Base-by-base conservation (phyloP, 306 rosid species). In the barrel medic (Medicago truncatula) region DNA sequence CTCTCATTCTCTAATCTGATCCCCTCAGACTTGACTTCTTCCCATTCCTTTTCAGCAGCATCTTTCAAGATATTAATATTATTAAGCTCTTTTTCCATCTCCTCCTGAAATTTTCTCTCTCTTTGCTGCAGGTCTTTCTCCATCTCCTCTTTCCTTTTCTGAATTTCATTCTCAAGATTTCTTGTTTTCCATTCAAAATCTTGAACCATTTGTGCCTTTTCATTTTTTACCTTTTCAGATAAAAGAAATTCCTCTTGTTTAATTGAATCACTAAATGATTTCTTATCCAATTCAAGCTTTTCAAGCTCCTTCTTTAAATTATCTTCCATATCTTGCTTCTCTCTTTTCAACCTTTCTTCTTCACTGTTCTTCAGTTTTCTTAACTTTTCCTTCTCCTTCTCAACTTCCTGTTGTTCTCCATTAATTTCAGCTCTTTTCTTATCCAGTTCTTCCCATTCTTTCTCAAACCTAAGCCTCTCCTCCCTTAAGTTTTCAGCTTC, bases 381-480 rank as follows among this genome's bases (percentile, higher is more conserved):
- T 21, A 90, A 68, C 46, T 85, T 85, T 77, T 84, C 96, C 65
- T 79, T 92, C 87, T 89, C 97, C 77, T 69, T 83, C 82, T 78
- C 85, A 80, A 88, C 71, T 71, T 86, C 72, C 7, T 13, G 64
- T 39, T 76, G 89, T 70, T 84, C 88, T 60, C 58, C 79, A 69
- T 67, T 79, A 80, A 89, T 59, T 82, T 85, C 84, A 75, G 87
- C 63, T 76, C 86, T 90, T 84, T 82, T 95, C 75, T 88, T 89
- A 83, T 92, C 97, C 82, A 95, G 75, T 40, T 78, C 89, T 73
- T 89, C 97, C 96, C 97, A 89, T 79, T 95, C 97, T 85, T 85
- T 89, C 85, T 90, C 97, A 76, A 92, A 95, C 68, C 82, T 92
- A 62, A 86, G 81, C 78, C 93, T 88, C 71, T 92, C 96, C 77